phyloP scores from a whole-genome alignment of 2,329 filamentous ascomycete genomes.

The Epichloe elymi region DNA sequence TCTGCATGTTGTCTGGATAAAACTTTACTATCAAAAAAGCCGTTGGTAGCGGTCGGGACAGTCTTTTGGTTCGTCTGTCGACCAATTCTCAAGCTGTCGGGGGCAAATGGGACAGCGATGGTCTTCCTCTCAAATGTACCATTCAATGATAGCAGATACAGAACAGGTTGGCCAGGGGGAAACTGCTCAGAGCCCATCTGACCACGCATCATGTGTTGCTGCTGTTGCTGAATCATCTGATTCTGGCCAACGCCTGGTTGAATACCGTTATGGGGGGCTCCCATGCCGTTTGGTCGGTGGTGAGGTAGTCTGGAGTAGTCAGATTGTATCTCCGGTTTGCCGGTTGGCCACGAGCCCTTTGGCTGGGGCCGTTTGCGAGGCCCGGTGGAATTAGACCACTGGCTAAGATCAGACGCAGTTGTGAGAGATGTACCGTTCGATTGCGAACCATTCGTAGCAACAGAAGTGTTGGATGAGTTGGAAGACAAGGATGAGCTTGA shows the following conservation, averaged over 20 bases:
- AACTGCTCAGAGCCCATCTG: constrained; percentile 47
- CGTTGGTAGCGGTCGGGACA: constrained; percentile 77
- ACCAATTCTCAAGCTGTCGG: constrained; percentile 89
- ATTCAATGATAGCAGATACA: constrained; percentile 82
- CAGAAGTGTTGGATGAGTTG: constrained; percentile 47
- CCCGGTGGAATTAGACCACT: constrained; percentile 34
- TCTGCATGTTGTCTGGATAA: constrained; percentile 92
- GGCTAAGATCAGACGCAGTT: constrained; percentile 33
- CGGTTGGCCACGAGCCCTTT: constrained; percentile 36
- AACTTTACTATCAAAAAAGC: constrained; percentile 97
- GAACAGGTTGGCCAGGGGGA: constrained; percentile 54
- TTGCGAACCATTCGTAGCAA: constrained; percentile 47
- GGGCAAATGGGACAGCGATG: constrained; percentile 81
- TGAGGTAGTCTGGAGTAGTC: constrained; percentile 34
- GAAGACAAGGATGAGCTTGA: constrained; percentile 80
- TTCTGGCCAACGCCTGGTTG: constrained; percentile 19
- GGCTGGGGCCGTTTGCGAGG: constrained; percentile 38
- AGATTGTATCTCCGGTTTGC: constrained; percentile 32
- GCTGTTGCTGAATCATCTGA: constrained; percentile 29
- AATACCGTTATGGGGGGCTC: constrained; percentile 18
- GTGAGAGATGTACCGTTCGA: constrained; percentile 45
- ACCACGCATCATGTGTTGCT: constrained; percentile 35
- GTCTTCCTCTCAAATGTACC: constrained; percentile 96
- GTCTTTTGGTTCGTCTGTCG: constrained; percentile 97
- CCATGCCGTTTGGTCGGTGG: constrained; percentile 31